These are phyloP conservation scores for Alectoria sarmentosa DNA, from an alignment of 495 filamentous ascomycete species.

Conservation along the genomic window DNA sequence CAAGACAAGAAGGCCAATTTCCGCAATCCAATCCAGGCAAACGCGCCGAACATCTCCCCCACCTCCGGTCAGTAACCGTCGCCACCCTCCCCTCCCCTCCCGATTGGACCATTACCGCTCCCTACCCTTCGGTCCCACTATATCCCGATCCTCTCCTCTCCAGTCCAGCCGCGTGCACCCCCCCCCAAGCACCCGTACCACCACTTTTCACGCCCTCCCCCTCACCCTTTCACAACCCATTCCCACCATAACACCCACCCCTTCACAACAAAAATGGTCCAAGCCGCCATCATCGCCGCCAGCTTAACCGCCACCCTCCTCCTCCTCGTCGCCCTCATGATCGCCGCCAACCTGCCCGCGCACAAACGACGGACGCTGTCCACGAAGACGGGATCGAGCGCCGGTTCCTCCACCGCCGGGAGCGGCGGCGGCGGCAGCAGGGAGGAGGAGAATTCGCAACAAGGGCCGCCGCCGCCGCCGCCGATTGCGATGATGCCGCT, in stretches of 20 bases:
- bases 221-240: not conserved
- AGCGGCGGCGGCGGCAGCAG: not conserved
- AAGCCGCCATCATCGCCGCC: conserved; percentile 1
- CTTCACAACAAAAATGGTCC: not conserved
- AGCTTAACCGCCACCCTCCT: not conserved
- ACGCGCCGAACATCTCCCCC: not conserved
- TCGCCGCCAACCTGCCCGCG: not conserved
- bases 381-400: not conserved
- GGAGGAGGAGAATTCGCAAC: not conserved
- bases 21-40: too few relatives aligned
- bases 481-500: not conserved
- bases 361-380: not conserved
- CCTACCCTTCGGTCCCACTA: not conserved
- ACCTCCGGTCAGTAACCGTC: not conserved
- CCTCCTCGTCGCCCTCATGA: not conserved
- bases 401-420: not conserved
- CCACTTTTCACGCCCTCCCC: not conserved
- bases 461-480: not conserved
- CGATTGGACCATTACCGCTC: not conserved
- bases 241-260: not conserved
- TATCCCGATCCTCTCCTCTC: not conserved
- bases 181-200: not conserved
- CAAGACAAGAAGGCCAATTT: not conserved
- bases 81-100: not conserved
- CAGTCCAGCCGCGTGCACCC: not conserved